These are phyloP conservation scores for Talaromyces islandicus DNA, from an alignment of 2,329 filamentous ascomycete genomes.

Conservation along the genomic window DNA sequence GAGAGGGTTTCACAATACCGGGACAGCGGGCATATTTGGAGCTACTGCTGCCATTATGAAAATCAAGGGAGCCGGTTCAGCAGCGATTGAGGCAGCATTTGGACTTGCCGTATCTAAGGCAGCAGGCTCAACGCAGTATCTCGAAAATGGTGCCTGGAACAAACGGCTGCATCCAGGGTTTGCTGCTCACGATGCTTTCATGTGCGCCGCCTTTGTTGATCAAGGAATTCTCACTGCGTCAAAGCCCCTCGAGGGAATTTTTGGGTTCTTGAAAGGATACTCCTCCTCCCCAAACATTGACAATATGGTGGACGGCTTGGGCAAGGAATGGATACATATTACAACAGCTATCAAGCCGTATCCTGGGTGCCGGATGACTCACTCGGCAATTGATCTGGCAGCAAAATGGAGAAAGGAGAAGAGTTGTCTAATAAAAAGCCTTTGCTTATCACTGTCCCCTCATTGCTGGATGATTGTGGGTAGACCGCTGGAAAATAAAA, in stretches of 20 bases:
- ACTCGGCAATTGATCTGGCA: background rate
- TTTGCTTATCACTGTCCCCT: constrained; percentile 15
- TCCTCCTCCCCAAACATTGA: background rate
- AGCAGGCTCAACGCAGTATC: constrained; percentile 34
- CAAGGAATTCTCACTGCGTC: constrained; percentile 20
- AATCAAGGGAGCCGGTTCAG: constrained; percentile 17
- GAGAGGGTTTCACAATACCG: constrained; percentile 34
- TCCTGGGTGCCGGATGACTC: background rate
- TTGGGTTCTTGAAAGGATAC: background rate
- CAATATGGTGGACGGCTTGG: background rate
- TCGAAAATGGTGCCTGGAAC: constrained; percentile 34
- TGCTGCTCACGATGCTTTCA: constrained; percentile 33
- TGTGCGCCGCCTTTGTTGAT: constrained; percentile 29
- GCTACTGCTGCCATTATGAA: constrained; percentile 26
- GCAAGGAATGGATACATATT: background rate
- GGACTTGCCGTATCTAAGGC: constrained; percentile 33
- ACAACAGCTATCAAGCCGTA: background rate
- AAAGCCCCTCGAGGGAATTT: background rate
- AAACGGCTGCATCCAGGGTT: constrained; percentile 35
- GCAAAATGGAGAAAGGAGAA: background rate
- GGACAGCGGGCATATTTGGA: constrained; percentile 32
- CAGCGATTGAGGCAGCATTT: constrained; percentile 26
- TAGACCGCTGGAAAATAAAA: constrained; percentile 29
- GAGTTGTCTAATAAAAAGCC: background rate
- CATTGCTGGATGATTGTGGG: too few relatives aligned